Conservation (phyloP, 1,284 basidiomycete species). For the Pascua guehoae region DNA sequence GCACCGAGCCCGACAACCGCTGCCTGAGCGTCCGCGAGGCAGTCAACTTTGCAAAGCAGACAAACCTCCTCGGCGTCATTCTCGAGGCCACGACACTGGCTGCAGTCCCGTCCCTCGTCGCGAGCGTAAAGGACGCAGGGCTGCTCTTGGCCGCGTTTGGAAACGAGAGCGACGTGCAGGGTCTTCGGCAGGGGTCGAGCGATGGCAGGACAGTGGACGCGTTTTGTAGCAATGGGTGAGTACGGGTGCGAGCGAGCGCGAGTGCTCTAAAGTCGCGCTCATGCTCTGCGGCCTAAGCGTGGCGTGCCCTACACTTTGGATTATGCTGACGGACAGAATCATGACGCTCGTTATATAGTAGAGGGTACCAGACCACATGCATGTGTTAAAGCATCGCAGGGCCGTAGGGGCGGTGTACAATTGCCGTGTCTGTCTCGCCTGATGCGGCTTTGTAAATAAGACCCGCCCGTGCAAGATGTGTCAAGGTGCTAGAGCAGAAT, state of each 20-base stretch:
- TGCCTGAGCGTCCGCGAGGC: slow-evolving; percentile 78
- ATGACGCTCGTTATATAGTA: slow-evolving; percentile 33
- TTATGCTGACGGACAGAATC: slow-evolving; percentile 18
- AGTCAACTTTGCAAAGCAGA: slow-evolving; percentile 88
- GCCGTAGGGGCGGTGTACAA: no score
- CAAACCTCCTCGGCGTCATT: slow-evolving; percentile 90
- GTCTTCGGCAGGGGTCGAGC: slow-evolving; percentile 32
- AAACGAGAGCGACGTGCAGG: slow-evolving; percentile 51
- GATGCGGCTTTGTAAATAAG: no score
- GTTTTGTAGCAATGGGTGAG: slow-evolving; percentile 46
- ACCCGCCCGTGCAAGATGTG: no score
- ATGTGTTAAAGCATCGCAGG: no score
- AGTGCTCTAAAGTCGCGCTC: not conserved
- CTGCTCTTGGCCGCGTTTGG: slow-evolving; percentile 79
- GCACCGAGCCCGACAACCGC: slow-evolving; percentile 53
- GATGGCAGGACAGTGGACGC: slow-evolving; percentile 47
- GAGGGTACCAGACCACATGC: no score
- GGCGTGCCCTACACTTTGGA: not conserved
- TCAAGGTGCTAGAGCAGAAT: no score
- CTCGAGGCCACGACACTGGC: slow-evolving; percentile 78
- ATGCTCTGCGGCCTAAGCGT: not conserved
- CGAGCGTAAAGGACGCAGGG: slow-evolving; percentile 82
- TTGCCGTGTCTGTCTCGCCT: no score
- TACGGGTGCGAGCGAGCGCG: slow-evolving; percentile 2
- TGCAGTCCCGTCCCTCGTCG: slow-evolving; percentile 75